phyloP scores from a whole-genome alignment of 495 filamentous ascomycete genomes.

The Alectoria sarmentosa region DNA sequence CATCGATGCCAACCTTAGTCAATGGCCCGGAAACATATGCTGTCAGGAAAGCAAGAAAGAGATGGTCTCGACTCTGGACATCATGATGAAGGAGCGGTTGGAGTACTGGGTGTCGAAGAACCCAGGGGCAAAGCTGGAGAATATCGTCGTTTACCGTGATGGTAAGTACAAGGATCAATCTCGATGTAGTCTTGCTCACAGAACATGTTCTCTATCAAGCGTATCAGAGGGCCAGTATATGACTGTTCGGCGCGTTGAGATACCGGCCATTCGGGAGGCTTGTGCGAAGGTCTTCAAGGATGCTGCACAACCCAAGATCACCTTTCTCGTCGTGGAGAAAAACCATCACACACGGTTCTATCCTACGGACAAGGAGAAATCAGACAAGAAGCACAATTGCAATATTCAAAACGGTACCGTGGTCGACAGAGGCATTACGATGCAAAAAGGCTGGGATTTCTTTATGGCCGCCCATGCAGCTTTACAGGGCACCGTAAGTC shows the following conservation, averaged over 20 bases:
- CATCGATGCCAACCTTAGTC: background rate
- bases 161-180: background rate
- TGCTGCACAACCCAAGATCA: background rate
- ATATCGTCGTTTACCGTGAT: background rate
- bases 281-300: background rate
- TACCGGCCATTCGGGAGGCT: background rate
- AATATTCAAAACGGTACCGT: background rate
- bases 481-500: background rate
- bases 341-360: background rate
- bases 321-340: background rate
- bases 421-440: background rate
- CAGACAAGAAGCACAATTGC: background rate
- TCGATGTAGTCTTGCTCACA: background rate
- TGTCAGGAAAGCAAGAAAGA: background rate
- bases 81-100: background rate
- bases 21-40: background rate
- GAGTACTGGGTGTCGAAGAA: background rate
- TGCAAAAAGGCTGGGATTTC: background rate
- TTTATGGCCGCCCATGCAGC: background rate
- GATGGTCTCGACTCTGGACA: background rate
- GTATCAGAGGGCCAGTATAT: background rate
- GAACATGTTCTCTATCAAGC: background rate
- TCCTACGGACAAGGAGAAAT: background rate
- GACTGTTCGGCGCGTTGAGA: background rate
- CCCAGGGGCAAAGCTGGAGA: background rate